Evolutionary conservation across 164 flowering plant genomes (phyloP).

Genomic region (Aristolochia contorta): DNA sequence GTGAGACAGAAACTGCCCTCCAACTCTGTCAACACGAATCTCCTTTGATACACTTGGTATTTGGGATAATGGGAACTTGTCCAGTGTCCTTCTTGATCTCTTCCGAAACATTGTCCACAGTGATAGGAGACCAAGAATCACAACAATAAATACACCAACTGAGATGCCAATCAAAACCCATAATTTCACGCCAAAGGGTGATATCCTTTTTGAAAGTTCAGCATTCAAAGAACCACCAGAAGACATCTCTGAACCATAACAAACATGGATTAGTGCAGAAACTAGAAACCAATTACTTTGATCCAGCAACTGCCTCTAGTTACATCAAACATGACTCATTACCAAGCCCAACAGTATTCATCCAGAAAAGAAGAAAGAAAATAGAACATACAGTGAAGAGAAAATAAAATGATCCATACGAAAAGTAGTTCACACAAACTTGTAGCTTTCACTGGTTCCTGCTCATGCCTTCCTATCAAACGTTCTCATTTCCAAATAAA

Average conservation of each 20-base stretch:
- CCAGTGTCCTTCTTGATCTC: slow-evolving; percentile 40
- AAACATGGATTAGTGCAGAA: background rate
- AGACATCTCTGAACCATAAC: slow-evolving; percentile 1
- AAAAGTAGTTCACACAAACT: background rate
- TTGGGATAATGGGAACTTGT: slow-evolving; percentile 38
- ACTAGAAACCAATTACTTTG: background rate
- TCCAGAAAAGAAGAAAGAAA: background rate
- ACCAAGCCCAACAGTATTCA: background rate
- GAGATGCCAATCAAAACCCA: slow-evolving; percentile 71
- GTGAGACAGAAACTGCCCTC: slow-evolving; percentile 16
- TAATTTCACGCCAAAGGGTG: slow-evolving; percentile 45
- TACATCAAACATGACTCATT: background rate
- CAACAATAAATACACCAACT: slow-evolving; percentile 55
- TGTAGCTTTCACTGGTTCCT: too few species aligned
- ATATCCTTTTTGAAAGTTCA: slow-evolving; percentile 40
- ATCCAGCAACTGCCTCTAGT: background rate
- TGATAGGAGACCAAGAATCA: slow-evolving; percentile 50
- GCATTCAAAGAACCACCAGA: slow-evolving; percentile 32
- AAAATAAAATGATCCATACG: background rate
- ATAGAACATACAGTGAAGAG: background rate
- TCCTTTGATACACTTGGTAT: slow-evolving; percentile 74
- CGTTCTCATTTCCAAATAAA: too few species aligned
- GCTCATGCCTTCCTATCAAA: too few species aligned
- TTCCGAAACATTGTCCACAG: slow-evolving; percentile 49
- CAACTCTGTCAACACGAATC: slow-evolving; percentile 64